Percentiles rank a stretch among this genome's conserved stretches.
Evolutionary conservation across 257 asterid genomes (phyloP).

Genomic region (Echites panduratus): DNA sequence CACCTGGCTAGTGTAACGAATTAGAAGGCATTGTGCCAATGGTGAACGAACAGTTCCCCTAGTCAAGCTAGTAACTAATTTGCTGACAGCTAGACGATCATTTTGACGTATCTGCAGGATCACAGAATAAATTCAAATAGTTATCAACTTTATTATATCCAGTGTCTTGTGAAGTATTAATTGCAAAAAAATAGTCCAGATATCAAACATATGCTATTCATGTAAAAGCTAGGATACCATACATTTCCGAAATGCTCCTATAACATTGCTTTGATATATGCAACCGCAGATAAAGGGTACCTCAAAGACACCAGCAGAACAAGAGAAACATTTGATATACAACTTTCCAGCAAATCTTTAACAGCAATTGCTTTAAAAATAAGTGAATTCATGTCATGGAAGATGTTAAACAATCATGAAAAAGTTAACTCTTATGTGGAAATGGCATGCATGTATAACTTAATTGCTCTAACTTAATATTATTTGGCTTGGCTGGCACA

Average conservation of each 20-base stretch:
- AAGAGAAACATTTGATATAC: background rate
- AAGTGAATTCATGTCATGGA: background rate
- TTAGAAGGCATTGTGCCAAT: conserved; percentile 89
- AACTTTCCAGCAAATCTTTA: background rate
- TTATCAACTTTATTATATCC: background rate
- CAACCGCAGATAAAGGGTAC: background rate
- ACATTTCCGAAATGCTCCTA: background rate
- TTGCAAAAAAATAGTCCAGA: background rate
- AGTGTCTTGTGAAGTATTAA: background rate
- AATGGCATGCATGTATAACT: background rate
- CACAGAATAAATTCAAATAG: conserved; percentile 3
- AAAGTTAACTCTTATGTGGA: background rate
- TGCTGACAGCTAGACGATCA: conserved; percentile 93
- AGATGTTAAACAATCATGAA: background rate
- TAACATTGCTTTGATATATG: background rate
- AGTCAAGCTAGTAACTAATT: conserved; percentile 88
- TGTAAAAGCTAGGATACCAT: background rate
- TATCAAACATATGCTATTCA: too few relatives aligned
- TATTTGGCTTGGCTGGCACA: too few relatives aligned
- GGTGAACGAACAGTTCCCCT: conserved; percentile 91
- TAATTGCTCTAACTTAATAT: background rate
- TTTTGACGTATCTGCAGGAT: conserved; percentile 80
- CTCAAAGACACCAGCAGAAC: background rate
- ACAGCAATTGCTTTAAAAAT: background rate
- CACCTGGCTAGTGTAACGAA: conserved; percentile 93